A percentile compares a stretch with the other conserved stretches of the same genome.
Conservation (phyloP, 345 rosid species). For the Aquilaria malaccensis region DNA sequence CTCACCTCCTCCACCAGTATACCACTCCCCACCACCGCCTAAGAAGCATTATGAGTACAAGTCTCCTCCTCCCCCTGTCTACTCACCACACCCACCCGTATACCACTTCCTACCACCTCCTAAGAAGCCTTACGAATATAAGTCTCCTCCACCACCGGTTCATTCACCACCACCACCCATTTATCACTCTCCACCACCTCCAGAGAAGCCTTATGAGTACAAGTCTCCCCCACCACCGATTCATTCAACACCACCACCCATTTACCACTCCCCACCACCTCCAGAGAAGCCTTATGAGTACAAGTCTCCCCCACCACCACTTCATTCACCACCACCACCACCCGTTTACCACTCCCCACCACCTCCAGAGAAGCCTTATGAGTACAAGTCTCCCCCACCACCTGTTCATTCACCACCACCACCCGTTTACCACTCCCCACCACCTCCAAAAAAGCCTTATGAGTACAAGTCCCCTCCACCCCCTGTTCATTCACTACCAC, state of each 20-base stretch:
- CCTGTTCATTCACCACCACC: background rate
- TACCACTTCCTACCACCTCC: no score
- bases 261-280: slow-evolving; percentile 19
- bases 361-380: no score
- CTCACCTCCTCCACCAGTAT: slow-evolving; percentile 17
- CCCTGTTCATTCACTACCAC: slow-evolving; percentile 11
- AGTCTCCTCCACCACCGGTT: slow-evolving; percentile 6
- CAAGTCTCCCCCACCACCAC: slow-evolving; percentile 21
- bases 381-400: no score
- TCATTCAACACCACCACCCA: slow-evolving; percentile 26
- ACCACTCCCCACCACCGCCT: slow-evolving; percentile 12
- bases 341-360: no score
- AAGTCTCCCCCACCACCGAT: slow-evolving; percentile 29
- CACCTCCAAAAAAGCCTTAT: slow-evolving; percentile 11
- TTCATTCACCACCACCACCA: no score
- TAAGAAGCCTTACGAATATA: no score
- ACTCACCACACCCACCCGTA: no score
- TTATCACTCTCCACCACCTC: background rate
- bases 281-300: slow-evolving; percentile 16
- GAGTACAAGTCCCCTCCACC: slow-evolving; percentile 22
- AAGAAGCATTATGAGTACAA: slow-evolving; percentile 6
- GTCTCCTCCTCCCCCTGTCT: slow-evolving; percentile 10
- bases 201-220: background rate
- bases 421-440: background rate
- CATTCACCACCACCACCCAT: slow-evolving; percentile 20